Evolutionary conservation across 768 basidiomycete genomes (phyloP), one percentile per base, ranked within the genome.

Genomic region (Mycena polygramma): DNA sequence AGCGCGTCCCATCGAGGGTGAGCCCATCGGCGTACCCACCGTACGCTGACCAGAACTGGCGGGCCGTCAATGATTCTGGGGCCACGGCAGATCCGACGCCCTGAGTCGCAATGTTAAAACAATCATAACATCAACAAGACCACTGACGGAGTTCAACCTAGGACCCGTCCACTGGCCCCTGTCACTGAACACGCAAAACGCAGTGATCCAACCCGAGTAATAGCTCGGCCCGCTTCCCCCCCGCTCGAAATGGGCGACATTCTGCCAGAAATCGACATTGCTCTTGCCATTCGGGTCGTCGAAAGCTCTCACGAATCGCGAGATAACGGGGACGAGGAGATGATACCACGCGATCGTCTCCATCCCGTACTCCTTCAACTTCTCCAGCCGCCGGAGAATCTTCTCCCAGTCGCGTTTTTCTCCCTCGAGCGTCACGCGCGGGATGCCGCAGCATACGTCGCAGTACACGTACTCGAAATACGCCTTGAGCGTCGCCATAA

Each of bases 371-470:
- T 74, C 72, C 35, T 77, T 75, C 53, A 87, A 74, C 61, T 79
- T 82, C 20, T 85, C 83, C 26, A 86, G 65, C 15, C 84, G 77
- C 14, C 37, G 2, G 7, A 82, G 76, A 19, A 87, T 75, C 9
- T 71, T 72, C 22, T 80, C 66, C 80, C 82, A 86, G 73, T 87
- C 86, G 2, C 70, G 59, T 37, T 76, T 79, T 41, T 77, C 78
- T 0, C 86, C 86, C 62, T 82, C 78, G 43, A 88, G 81, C 14
- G 84, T 86, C 57, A 87, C 79, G 45, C 74, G 79, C 19, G 87
- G 84, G 2, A 87, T 82, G 2, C 87, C 86, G 54, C 85, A 49
- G 54, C 85, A 49, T 7, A 63, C 62, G 5, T 77, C 51, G 49
- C 81, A 76, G 35, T 68, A 77, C 9, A 8, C 43, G 70, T 81